phyloP scores from a whole-genome alignment of 352 stramenopile genomes.

The Globisporangium okanoganense region DNA sequence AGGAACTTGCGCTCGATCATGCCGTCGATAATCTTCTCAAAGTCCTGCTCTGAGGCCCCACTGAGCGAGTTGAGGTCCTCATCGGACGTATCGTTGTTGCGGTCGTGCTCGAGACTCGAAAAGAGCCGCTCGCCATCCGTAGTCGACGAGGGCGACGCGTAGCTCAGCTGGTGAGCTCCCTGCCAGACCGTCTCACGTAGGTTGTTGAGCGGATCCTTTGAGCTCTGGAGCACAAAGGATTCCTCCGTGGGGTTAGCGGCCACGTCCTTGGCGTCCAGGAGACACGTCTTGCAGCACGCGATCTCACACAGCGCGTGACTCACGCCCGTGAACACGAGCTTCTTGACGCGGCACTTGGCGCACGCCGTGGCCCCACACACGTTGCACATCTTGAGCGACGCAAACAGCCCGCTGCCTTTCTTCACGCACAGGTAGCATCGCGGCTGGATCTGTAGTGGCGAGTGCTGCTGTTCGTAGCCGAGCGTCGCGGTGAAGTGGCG shows the following conservation, averaged over 20 bases:
- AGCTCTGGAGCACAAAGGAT: background rate
- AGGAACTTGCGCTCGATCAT: slow-evolving; percentile 4
- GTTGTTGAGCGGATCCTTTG: background rate
- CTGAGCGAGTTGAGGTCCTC: background rate
- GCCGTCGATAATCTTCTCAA: slow-evolving; percentile 2
- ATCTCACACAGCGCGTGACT: slow-evolving; percentile 11
- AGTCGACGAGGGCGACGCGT: background rate
- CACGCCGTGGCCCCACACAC: slow-evolving; percentile 22
- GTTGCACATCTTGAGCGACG: slow-evolving; percentile 14
- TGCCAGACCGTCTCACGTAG: slow-evolving; percentile 3
- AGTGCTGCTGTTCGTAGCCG: background rate
- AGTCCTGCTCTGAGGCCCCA: background rate
- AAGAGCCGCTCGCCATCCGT: background rate
- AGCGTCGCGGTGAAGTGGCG: slow-evolving; percentile 4
- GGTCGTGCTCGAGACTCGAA: background rate
- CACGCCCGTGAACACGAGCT: slow-evolving; percentile 23
- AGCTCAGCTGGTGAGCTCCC: background rate
- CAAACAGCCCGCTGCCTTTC: slow-evolving; percentile 13
- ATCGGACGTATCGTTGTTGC: background rate
- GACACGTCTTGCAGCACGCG: slow-evolving; percentile 29
- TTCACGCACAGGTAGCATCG: slow-evolving; percentile 22
- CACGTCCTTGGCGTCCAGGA: slow-evolving; percentile 22
- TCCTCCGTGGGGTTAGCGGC: slow-evolving; percentile 8
- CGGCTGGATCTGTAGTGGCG: background rate
- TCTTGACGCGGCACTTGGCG: slow-evolving; percentile 22